Conservation (phyloP, 2,329 filamentous ascomycete genomes). For the Claviceps spartinae region DNA sequence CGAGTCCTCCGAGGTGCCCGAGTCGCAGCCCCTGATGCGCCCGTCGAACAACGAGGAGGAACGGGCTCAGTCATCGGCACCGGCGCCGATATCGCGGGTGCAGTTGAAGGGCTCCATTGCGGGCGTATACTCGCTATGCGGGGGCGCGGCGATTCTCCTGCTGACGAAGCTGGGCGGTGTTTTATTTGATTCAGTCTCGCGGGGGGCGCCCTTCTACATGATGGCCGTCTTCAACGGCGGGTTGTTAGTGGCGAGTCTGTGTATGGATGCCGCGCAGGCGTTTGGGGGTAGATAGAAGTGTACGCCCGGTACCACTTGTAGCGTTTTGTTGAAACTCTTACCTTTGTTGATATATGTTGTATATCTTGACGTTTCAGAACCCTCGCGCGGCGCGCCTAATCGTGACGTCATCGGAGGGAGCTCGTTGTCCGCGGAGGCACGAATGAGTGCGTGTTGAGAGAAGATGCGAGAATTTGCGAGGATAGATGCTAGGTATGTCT, state of each 20-base stretch:
- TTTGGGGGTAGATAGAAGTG: conserved; percentile 15
- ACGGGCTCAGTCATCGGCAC: not conserved
- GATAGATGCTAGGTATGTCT: no score
- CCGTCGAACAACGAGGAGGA: conserved; percentile 15
- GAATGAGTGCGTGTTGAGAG: no score
- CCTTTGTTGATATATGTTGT: no score
- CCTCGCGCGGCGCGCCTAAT: no score
- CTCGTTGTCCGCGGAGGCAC: no score
- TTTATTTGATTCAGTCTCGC: conserved; percentile 64
- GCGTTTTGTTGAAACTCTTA: no score
- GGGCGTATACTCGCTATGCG: conserved; percentile 83
- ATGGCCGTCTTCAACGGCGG: conserved; percentile 79
- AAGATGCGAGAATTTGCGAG: no score
- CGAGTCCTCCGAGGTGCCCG: conserved; percentile 22
- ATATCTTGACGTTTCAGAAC: no score
- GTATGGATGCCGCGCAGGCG: conserved; percentile 32
- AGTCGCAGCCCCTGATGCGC: conserved; percentile 27
- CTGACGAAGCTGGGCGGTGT: conserved; percentile 84
- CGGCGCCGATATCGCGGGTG: conserved; percentile 29
- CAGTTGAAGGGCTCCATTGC: conserved; percentile 85
- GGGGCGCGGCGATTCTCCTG: conserved; percentile 77
- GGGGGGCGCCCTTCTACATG: conserved; percentile 81
- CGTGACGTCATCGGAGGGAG: no score
- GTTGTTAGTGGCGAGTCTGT: conserved; percentile 44
- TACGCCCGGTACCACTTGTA: not conserved